Conservation (phyloP, 768 basidiomycete genomes). For the Tricholoma terreum region DNA sequence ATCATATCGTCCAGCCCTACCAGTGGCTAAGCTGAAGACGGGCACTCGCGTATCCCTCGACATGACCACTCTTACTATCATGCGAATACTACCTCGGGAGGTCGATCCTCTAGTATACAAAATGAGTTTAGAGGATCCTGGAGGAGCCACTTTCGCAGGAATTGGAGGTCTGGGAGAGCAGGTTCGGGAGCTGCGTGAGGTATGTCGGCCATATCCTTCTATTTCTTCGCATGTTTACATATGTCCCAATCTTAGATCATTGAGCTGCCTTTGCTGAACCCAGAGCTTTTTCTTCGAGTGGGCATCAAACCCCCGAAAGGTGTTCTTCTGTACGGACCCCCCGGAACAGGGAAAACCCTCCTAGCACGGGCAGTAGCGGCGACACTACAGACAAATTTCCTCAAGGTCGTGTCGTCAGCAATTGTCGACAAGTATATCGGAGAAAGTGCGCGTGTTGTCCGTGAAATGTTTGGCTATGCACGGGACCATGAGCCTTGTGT, state of each 20-base stretch:
- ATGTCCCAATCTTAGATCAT: constrained; percentile 61
- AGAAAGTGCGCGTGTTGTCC: constrained; percentile 91
- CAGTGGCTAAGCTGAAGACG: constrained; percentile 87
- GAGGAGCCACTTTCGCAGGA: constrained; percentile 92
- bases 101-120: constrained; percentile 99
- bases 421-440: constrained; percentile 99
- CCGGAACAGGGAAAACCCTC: constrained; percentile 95
- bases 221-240: background rate
- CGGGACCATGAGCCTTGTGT: constrained; percentile 97
- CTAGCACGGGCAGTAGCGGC: constrained; percentile 96
- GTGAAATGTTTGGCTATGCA: constrained; percentile 99
- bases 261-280: constrained; percentile 90
- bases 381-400: constrained; percentile 91
- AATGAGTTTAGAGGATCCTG: constrained; percentile 98
- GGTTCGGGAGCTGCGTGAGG: constrained; percentile 94
- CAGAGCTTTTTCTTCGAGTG: constrained; percentile 92
- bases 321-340: constrained; percentile 93
- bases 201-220: constrained; percentile 29
- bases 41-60: constrained; percentile 96
- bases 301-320: constrained; percentile 97
- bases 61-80: constrained; percentile 98
- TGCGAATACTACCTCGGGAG: constrained; percentile 96
- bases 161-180: constrained; percentile 96
- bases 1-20: constrained; percentile 90
- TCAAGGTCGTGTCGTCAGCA: constrained; percentile 97